Evolutionary conservation across 1,284 basidiomycete genomes (phyloP), one percentile per base, ranked within the genome.

Genomic region (Leccinum solheimii): DNA sequence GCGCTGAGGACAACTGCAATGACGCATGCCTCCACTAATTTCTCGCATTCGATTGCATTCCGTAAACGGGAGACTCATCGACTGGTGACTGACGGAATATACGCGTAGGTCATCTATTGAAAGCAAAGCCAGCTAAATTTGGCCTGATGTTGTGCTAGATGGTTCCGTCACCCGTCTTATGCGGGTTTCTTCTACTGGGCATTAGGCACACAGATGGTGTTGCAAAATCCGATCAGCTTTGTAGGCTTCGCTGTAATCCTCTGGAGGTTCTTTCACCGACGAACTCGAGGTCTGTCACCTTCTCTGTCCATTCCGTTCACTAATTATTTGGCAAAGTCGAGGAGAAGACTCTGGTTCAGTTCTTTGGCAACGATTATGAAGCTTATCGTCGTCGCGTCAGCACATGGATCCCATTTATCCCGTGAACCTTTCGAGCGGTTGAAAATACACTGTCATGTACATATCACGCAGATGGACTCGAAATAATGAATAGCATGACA

Each of bases 131-230:
- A 10, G 9, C 26, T 62, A n/a, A 56, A 49, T 43, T 62, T 23
- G 19, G 65, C 43, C 23, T 40, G 21, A 45, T 32, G 3, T 50
- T 48, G 21, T 67, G 26, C 27, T 52, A 95, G 94, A 26, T 94
- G 87, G 84, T 91, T 89, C 62, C 87, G 97, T 5, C 97, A 99
- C 75, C 97, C 97, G 9, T 97, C 95, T 0, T 99, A 99, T 69
- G 86, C 93, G 0, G 97, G 97, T 3, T 99, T 99, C 81, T 97
- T 92, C 77, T 98, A 97, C 76, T 99, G 97, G 97, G 96, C 95
- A 0, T 70, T 99, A 34, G 94, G 94, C 1, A 98, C 96, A 0
- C 96, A 99, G 73, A 76, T 99, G n/a, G 84, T 95, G 3, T 81
- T 99, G 27, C 93, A 93, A 69, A 99, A 99, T 74, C 85, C 92